These are phyloP conservation scores for Cladosporium halotolerans DNA, from an alignment of 2,329 filamentous ascomycete genomes.

Conservation along the genomic window DNA sequence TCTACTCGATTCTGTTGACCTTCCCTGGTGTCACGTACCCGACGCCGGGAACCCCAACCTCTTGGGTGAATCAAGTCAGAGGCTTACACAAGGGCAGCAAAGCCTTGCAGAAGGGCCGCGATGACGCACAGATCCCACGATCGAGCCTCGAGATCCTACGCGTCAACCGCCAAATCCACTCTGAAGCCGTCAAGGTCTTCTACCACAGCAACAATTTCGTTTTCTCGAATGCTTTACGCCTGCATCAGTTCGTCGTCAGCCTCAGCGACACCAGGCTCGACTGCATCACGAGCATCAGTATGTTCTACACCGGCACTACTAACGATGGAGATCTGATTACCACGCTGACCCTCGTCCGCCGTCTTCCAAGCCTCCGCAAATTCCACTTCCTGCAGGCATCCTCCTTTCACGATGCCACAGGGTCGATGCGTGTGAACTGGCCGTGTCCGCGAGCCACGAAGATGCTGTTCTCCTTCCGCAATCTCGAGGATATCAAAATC, in stretches of 20 bases:
- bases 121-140: not conserved
- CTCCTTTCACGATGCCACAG: not conserved
- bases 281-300: not conserved
- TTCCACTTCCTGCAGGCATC: not conserved
- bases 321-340: constrained; percentile 8
- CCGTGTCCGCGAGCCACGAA: not conserved
- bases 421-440: not conserved
- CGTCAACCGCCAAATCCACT: constrained; percentile 41
- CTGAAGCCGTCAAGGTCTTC: constrained; percentile 50
- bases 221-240: constrained; percentile 33
- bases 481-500: constrained; percentile 1
- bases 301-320: not conserved
- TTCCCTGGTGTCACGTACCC: constrained; percentile 12
- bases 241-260: not conserved
- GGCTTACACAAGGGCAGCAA: not conserved
- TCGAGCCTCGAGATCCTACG: constrained; percentile 21
- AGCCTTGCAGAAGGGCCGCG: not conserved
- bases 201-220: constrained; percentile 53
- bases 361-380: not conserved
- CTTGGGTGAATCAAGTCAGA: not conserved
- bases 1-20: constrained; percentile 12
- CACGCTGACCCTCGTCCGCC: constrained; percentile 7
- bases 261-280: not conserved
- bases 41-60: not conserved
- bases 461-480: constrained; percentile 1